A percentile compares a stretch with the other conserved stretches of the same genome.
These are phyloP conservation scores for Sclerotinia spermophila DNA, from an alignment of 2,329 filamentous ascomycete species.

Conservation along the genomic window DNA sequence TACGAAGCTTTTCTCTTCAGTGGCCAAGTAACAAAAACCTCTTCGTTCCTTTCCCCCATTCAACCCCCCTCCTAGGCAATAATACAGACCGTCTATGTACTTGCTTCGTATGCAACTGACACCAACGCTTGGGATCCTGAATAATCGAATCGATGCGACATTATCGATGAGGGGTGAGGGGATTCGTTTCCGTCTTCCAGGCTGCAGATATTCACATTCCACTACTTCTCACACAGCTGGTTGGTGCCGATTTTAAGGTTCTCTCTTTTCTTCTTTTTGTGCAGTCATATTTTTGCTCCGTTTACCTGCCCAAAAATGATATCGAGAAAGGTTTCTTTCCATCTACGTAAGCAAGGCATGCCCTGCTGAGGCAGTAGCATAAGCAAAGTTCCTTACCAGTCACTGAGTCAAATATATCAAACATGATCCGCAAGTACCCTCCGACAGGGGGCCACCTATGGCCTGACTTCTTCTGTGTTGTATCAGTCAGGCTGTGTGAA, in stretches of 20 bases:
- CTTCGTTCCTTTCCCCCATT: neutral
- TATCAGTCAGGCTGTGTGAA: conserved; percentile 8
- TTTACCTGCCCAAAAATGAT: conserved; percentile 7
- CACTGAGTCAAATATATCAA: conserved; percentile 12
- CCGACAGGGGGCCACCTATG: conserved; percentile 14
- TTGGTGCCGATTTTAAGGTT: neutral
- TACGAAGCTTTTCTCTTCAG: neutral
- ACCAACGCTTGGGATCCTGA: neutral
- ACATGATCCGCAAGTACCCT: conserved; percentile 5
- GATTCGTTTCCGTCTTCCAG: conserved; percentile 14
- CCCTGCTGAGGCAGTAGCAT: conserved; percentile 14
- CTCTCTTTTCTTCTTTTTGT: neutral
- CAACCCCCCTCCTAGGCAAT: neutral
- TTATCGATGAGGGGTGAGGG: conserved; percentile 7
- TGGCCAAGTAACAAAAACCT: neutral
- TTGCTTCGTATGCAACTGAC: conserved; percentile 1
- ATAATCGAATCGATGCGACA: neutral
- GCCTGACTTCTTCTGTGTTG: conserved; percentile 13
- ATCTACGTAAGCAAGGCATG: conserved; percentile 15
- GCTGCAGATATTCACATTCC: conserved; percentile 16
- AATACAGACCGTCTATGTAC: neutral
- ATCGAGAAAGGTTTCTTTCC: neutral
- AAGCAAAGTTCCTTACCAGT: conserved; percentile 13
- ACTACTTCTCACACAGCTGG: conserved; percentile 6
- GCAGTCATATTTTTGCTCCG: neutral